phyloP scores from a whole-genome alignment of 2,329 filamentous ascomycete species.

The Fusarium udum region DNA sequence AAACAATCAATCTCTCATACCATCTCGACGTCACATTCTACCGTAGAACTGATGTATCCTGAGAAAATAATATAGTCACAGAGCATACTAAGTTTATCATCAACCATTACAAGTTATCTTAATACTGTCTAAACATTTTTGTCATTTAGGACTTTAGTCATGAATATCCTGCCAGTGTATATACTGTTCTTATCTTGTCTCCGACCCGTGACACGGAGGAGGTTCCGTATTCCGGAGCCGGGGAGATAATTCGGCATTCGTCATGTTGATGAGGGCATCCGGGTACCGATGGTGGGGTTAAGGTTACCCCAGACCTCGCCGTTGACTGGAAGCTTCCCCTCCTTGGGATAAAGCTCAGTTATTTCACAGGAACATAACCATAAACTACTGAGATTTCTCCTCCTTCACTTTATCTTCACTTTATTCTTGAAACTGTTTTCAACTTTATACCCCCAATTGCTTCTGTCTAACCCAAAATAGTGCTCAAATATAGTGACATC shows the following conservation, averaged over 20 bases:
- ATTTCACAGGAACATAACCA: slow-evolving; percentile 13
- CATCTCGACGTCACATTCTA: not conserved
- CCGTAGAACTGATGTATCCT: not conserved
- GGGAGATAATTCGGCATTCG: slow-evolving; percentile 41
- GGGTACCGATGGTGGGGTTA: slow-evolving; percentile 31
- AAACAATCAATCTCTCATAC: not conserved
- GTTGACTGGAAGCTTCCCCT: slow-evolving; percentile 35
- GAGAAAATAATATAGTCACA: not conserved
- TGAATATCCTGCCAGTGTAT: not conserved
- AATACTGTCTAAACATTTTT: not conserved
- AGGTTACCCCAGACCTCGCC: slow-evolving; percentile 19
- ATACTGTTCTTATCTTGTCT: not conserved
- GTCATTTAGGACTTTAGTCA: not conserved
- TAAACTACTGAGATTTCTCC: slow-evolving; percentile 9
- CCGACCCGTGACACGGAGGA: slow-evolving; percentile 26
- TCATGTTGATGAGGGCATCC: slow-evolving; percentile 22
- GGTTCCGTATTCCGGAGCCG: slow-evolving; percentile 27
- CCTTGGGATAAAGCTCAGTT: slow-evolving; percentile 10
- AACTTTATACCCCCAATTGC: slow-evolving; percentile 9
- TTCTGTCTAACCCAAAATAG: not conserved
- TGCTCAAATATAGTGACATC: slow-evolving; percentile 35
- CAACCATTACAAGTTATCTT: not conserved
- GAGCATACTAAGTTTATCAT: not conserved
- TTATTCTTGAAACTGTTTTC: not conserved
- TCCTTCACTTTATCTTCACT: not conserved